phyloP scores from a whole-genome alignment of 2,329 filamentous ascomycete species.

The Golovinomyces cichoracearum region DNA sequence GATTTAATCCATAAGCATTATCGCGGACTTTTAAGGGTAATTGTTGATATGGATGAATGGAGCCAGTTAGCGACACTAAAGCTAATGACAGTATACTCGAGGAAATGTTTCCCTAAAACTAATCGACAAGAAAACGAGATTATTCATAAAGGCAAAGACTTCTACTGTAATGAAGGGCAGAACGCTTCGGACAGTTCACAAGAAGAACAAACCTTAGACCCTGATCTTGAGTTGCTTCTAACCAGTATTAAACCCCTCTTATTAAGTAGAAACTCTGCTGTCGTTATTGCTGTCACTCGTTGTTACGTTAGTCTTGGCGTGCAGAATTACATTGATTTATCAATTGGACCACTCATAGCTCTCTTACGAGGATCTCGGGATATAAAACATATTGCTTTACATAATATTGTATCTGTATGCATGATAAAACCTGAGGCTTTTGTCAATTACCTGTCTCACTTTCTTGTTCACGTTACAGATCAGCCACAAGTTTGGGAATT shows the following conservation, averaged over 20 bases:
- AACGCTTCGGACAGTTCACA: slow-evolving; percentile 18
- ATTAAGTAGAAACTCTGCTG: slow-evolving; percentile 76
- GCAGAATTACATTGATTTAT: slow-evolving; percentile 42
- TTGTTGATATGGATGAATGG: slow-evolving; percentile 99
- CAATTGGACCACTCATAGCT: slow-evolving; percentile 64
- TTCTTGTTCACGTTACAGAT: slow-evolving; percentile 61
- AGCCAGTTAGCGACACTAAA: slow-evolving; percentile 63
- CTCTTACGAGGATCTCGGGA: slow-evolving; percentile 64
- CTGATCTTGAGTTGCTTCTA: slow-evolving; percentile 60
- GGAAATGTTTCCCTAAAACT: slow-evolving; percentile 60
- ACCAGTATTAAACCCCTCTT: slow-evolving; percentile 60
- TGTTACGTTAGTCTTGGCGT: slow-evolving; percentile 71
- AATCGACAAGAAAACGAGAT: slow-evolving; percentile 31
- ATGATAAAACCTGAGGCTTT: slow-evolving; percentile 53
- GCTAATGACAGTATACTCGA: slow-evolving; percentile 60
- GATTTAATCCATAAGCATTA: slow-evolving; percentile 85
- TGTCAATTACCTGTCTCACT: slow-evolving; percentile 67
- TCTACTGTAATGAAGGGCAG: slow-evolving; percentile 47
- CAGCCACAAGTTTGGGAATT: slow-evolving; percentile 61
- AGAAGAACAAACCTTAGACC: slow-evolving; percentile 37
- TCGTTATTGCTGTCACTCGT: slow-evolving; percentile 65
- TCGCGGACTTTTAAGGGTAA: slow-evolving; percentile 55
- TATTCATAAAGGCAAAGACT: slow-evolving; percentile 31
- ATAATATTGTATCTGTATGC: slow-evolving; percentile 88
- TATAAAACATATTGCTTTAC: slow-evolving; percentile 68